Conservation (phyloP, 2,329 filamentous ascomycete genomes). For the Pyricularia sp. region DNA sequence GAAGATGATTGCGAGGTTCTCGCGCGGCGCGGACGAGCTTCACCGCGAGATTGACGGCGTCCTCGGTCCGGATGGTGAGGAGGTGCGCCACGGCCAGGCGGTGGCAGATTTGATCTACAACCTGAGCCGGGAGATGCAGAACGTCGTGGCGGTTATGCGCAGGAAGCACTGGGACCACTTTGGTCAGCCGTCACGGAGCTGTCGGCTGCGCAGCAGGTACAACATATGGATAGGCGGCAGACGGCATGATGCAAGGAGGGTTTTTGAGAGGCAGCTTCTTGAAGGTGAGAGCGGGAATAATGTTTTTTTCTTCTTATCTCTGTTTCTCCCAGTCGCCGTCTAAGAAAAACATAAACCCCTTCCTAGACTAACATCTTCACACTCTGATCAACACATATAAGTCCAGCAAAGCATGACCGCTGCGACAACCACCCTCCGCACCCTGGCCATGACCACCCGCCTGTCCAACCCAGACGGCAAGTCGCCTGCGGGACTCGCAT, state of each 20-base stretch:
- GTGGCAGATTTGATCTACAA: background rate
- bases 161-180: conserved; percentile 3
- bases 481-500: background rate
- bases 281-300: background rate
- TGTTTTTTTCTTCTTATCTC: background rate
- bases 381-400: background rate
- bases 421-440: conserved; percentile 1
- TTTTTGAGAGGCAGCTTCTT: background rate
- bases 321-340: background rate
- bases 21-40: background rate
- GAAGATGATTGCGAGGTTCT: background rate
- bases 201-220: background rate
- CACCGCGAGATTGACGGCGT: no score
- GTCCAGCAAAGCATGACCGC: conserved; percentile 1
- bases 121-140: conserved; percentile 3
- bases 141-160: background rate
- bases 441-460: background rate
- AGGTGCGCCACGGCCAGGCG: background rate
- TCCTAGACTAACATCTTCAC: background rate
- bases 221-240: background rate
- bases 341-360: no score
- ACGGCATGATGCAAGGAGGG: background rate
- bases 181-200: background rate
- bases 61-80: background rate
- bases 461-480: background rate